These are phyloP conservation scores for Inosperma sp. DNA, from an alignment of 768 basidiomycete genomes.

Conservation along the genomic window DNA sequence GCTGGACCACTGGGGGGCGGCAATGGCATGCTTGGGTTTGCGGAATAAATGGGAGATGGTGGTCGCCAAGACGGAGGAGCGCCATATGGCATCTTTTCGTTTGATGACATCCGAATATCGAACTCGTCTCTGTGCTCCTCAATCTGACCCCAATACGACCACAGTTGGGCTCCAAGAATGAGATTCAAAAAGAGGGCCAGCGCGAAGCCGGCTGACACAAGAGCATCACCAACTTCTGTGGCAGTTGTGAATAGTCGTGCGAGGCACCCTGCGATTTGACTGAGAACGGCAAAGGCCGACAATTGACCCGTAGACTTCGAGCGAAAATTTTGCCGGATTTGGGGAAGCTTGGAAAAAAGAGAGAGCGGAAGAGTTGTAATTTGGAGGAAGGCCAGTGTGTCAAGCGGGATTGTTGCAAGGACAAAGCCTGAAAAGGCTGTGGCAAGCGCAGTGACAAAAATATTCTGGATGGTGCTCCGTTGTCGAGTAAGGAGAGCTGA, in stretches of 20 bases:
- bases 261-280: conserved; percentile 84
- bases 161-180: conserved; percentile 81
- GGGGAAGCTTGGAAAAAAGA: conserved; percentile 90
- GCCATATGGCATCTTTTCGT: no score
- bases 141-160: conserved; percentile 72
- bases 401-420: conserved; percentile 46
- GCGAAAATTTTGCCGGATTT: conserved; percentile 78
- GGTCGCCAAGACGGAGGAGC: conserved; percentile 11
- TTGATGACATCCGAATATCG: no score
- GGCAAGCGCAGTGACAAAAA: conserved; percentile 29
- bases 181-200: conserved; percentile 79
- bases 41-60: no score
- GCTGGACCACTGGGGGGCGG: no score
- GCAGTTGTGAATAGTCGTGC: conserved; percentile 92
- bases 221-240: conserved; percentile 78
- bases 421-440: conserved; percentile 29
- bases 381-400: conserved; percentile 66
- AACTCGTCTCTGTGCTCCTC: conserved; percentile 15
- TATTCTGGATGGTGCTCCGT: conserved; percentile 27
- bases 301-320: conserved; percentile 86
- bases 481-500: conserved; percentile 19
- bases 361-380: conserved; percentile 85
- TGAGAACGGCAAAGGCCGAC: conserved; percentile 85
- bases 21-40: no score
- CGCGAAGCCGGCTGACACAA: conserved; percentile 80